Evolutionary conservation across 441 rosid species (phyloP).

Genomic region (Pelargonium australe): DNA sequence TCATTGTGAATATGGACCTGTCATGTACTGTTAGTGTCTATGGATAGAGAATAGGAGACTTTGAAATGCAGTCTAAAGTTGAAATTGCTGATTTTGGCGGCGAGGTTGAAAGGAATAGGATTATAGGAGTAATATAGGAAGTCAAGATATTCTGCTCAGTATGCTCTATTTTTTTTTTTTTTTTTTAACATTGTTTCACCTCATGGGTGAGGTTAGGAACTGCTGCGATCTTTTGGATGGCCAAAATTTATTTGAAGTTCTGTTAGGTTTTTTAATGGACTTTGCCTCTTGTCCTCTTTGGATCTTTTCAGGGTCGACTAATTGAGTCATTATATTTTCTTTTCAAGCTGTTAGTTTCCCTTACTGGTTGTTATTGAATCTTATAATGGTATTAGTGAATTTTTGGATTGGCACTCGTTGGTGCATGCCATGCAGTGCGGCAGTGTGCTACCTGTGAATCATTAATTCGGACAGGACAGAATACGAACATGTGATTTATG

Average conservation of each 20-base stretch:
- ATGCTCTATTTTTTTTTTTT: not conserved
- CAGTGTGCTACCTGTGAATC: too few relatives aligned
- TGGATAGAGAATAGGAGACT: not conserved
- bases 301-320: too few relatives aligned
- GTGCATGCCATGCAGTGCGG: too few relatives aligned
- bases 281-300: conserved; percentile 1
- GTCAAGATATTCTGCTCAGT: not conserved
- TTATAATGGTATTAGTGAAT: too few relatives aligned
- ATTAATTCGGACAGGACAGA: too few relatives aligned
- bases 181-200: not conserved
- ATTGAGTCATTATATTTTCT: not conserved
- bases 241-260: not conserved
- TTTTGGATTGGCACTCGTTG: too few relatives aligned
- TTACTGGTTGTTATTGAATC: not conserved
- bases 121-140: not conserved
- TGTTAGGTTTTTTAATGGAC: not conserved
- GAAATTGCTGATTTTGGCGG: not conserved
- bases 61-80: not conserved
- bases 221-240: not conserved
- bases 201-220: not conserved
- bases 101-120: not conserved
- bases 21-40: not conserved
- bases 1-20: not conserved
- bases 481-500: too few relatives aligned
- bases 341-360: not conserved